Conservation (phyloP, 495 filamentous ascomycete species). For the Talaromyces nanjingensis region DNA sequence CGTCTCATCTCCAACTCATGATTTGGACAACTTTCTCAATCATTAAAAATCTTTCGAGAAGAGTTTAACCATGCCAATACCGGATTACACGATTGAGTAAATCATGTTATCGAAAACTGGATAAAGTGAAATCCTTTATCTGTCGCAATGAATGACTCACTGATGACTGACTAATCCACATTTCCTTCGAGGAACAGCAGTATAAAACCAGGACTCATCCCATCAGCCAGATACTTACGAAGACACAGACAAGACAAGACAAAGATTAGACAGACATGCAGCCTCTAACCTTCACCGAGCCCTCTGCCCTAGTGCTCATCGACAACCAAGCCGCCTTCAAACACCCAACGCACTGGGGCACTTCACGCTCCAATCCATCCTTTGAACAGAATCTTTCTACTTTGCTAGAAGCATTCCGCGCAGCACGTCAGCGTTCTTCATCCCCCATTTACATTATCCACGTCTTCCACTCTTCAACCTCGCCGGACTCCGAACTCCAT, state of each 20-base stretch:
- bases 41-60: neutral
- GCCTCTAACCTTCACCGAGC: conserved; percentile 17
- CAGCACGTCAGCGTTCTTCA: conserved; percentile 16
- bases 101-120: neutral
- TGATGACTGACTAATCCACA: neutral
- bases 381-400: conserved; percentile 37
- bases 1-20: neutral
- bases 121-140: neutral
- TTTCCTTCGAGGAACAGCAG: neutral
- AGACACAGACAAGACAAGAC: neutral
- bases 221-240: neutral
- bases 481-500: conserved; percentile 23
- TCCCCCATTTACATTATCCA: conserved; percentile 34
- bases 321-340: conserved; percentile 50
- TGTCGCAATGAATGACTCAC: neutral
- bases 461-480: conserved; percentile 38
- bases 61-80: neutral
- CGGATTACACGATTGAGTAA: neutral
- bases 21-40: neutral
- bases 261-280: neutral
- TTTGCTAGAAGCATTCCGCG: conserved; percentile 36
- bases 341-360: conserved; percentile 36
- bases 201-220: neutral
- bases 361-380: conserved; percentile 34
- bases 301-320: conserved; percentile 50